These are phyloP conservation scores for Monilinia laxa DNA, from an alignment of 2,329 filamentous ascomycete species.

Conservation along the genomic window DNA sequence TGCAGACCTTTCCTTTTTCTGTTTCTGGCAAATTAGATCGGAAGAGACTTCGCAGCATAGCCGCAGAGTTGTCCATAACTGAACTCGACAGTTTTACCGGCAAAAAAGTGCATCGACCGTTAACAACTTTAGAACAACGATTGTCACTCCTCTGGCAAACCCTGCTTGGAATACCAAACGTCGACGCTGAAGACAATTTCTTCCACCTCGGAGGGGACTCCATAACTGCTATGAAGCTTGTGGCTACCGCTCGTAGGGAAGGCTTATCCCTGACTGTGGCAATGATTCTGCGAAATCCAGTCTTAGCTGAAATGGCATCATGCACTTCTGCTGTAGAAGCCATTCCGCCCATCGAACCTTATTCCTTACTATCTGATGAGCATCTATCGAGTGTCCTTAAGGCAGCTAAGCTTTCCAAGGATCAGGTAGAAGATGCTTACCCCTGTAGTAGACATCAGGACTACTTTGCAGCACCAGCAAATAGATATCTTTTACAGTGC, in stretches of 20 bases:
- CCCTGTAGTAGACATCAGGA: constrained; percentile 44
- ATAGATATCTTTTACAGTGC: background rate
- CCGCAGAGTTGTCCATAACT: background rate
- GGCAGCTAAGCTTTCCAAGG: background rate
- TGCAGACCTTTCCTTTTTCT: background rate
- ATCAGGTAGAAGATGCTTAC: constrained; percentile 43
- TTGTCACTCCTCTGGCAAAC: background rate
- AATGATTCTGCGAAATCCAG: constrained; percentile 46
- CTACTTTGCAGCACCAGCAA: background rate
- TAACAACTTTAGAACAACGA: background rate
- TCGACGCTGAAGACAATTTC: constrained; percentile 41
- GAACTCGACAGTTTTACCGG: background rate
- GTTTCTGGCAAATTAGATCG: constrained; percentile 11
- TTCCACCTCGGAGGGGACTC: constrained; percentile 43
- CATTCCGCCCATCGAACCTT: background rate
- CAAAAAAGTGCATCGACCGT: too few species aligned
- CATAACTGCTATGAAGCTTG: constrained; percentile 45
- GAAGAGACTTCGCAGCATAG: background rate
- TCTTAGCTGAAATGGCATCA: constrained; percentile 47
- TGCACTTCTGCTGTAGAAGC: constrained; percentile 21
- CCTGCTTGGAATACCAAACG: background rate
- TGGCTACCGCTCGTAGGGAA: constrained; percentile 40
- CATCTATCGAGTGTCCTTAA: background rate
- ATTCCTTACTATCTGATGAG: background rate
- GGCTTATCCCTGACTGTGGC: constrained; percentile 44